Evolutionary conservation across 257 asterid genomes (phyloP).

Genomic region (Nicotiana obtusifolia): DNA sequence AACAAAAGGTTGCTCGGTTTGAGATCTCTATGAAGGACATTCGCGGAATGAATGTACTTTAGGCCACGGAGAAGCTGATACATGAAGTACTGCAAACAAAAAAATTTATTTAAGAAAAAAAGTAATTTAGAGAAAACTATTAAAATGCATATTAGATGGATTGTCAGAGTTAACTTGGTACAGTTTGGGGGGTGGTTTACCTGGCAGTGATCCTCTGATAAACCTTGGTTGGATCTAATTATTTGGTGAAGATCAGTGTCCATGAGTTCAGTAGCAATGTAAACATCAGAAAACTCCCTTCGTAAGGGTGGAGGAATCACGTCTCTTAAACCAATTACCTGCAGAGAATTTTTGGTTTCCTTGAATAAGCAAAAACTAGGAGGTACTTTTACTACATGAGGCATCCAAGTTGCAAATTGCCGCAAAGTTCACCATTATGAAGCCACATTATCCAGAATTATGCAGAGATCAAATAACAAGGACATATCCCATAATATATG

Average conservation of each 20-base stretch:
- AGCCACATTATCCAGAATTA: background rate
- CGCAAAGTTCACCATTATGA: background rate
- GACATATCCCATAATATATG: background rate
- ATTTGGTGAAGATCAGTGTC: slow-evolving; percentile 99
- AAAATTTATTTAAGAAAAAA: too few relatives aligned
- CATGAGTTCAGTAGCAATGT: slow-evolving; percentile 73
- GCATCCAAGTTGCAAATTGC: background rate
- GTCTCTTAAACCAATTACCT: slow-evolving; percentile 75
- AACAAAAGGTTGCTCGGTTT: slow-evolving; percentile 90
- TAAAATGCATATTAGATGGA: background rate
- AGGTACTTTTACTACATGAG: background rate
- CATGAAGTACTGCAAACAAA: slow-evolving; percentile 71
- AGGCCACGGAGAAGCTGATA: slow-evolving; percentile 90
- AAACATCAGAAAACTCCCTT: slow-evolving; percentile 81
- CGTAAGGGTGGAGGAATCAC: slow-evolving; percentile 93
- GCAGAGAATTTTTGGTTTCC: slow-evolving; percentile 9
- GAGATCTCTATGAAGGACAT: slow-evolving; percentile 83
- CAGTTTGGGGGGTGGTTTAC: slow-evolving; percentile 24
- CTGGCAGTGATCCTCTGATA: slow-evolving; percentile 95
- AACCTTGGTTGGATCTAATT: slow-evolving; percentile 82
- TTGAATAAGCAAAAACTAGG: background rate
- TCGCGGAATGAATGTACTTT: slow-evolving; percentile 89
- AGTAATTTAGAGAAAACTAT: background rate
- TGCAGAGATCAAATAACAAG: background rate
- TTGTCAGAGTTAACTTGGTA: background rate